These are phyloP conservation scores for Plenodomus tracheiphilus DNA, from an alignment of 2,329 filamentous ascomycete species.

Conservation along the genomic window DNA sequence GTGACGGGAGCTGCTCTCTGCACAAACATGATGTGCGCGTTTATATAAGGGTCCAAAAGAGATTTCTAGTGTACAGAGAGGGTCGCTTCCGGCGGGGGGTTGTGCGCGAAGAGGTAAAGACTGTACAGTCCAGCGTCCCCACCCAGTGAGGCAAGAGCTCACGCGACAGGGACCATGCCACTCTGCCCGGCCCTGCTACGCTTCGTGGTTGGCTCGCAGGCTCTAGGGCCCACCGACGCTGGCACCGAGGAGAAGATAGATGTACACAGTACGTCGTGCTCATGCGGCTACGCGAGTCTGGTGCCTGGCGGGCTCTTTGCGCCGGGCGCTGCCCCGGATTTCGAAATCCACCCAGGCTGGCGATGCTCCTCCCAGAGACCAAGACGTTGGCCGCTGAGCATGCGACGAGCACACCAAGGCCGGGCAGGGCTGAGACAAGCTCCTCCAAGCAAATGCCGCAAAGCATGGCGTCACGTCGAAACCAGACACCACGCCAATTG, in stretches of 20 bases:
- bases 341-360: not conserved
- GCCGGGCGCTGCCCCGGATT: not conserved
- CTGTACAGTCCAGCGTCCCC: constrained; percentile 17
- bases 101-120: constrained; percentile 12
- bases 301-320: not conserved
- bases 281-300: not conserved
- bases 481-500: not conserved
- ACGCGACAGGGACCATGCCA: constrained; percentile 11
- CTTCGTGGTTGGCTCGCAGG: not conserved
- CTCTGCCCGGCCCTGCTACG: not conserved
- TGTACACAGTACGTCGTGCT: not conserved
- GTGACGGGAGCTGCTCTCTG: constrained; percentile 9
- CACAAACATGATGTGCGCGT: constrained; percentile 1
- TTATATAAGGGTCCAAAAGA: constrained; percentile 29
- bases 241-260: too few relatives aligned
- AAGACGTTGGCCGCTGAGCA: not conserved
- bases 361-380: too few relatives aligned
- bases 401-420: not conserved
- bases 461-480: not conserved
- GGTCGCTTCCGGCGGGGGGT: constrained; percentile 22
- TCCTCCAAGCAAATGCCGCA: not conserved
- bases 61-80: constrained; percentile 22
- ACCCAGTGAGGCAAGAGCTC: constrained; percentile 17
- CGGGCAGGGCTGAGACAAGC: not conserved
- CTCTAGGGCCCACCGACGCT: not conserved